Conservation (phyloP, 129 eudicot species). For the Arctium lappa region DNA sequence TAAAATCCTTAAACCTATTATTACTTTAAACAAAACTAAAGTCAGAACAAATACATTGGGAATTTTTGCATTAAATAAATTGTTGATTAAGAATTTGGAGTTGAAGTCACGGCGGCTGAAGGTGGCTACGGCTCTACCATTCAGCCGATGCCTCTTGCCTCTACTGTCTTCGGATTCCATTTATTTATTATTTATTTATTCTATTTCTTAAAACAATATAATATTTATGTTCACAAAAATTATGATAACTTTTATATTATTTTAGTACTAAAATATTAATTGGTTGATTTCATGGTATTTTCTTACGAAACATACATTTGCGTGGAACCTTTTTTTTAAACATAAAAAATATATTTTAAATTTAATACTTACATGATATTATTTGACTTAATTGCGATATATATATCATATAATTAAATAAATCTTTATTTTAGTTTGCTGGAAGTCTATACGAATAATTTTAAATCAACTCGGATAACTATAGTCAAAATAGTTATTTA, state of each 20-base stretch:
- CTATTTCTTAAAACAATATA: neutral
- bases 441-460: too few relatives aligned
- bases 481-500: neutral
- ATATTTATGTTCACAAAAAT: neutral
- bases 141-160: conserved; percentile 12
- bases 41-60: too few relatives aligned
- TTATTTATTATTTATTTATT: neutral
- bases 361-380: neutral
- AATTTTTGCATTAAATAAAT: neutral
- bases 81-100: neutral
- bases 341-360: too few relatives aligned
- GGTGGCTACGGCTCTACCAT: neutral
- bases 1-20: too few relatives aligned
- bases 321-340: neutral
- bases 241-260: neutral
- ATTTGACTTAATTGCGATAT: too few relatives aligned
- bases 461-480: neutral
- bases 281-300: too few relatives aligned
- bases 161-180: neutral
- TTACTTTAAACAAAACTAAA: neutral
- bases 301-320: too few relatives aligned
- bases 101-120: conserved; percentile 10
- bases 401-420: too few relatives aligned
- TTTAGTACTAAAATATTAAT: too few relatives aligned
- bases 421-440: too few relatives aligned